Evolutionary conservation across 2,329 filamentous ascomycete genomes (phyloP).

Genomic region (Ophiostoma montium): DNA sequence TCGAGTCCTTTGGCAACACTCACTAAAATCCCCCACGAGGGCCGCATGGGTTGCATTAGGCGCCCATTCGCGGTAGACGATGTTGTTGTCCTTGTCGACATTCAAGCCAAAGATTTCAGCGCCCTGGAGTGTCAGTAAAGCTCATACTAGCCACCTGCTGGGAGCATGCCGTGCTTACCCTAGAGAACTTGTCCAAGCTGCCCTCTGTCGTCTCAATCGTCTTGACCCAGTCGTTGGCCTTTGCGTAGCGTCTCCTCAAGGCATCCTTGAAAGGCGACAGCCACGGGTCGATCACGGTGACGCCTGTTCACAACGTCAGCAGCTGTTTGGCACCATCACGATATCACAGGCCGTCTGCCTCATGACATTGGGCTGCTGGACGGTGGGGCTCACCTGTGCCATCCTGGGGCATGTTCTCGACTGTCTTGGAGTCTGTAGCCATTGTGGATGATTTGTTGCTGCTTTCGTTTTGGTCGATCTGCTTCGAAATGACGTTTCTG

Average conservation of each 20-base stretch:
- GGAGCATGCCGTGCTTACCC: constrained; percentile 23
- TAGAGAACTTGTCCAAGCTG: constrained; percentile 81
- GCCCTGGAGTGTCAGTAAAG: constrained; percentile 39
- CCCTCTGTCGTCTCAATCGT: constrained; percentile 73
- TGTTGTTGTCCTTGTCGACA: constrained; percentile 66
- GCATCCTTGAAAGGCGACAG: constrained; percentile 71
- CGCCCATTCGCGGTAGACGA: constrained; percentile 91
- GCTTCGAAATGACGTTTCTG: no score
- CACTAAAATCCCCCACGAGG: constrained; percentile 90
- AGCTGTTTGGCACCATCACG: background rate
- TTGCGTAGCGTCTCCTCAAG: constrained; percentile 61
- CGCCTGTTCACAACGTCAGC: constrained; percentile 39
- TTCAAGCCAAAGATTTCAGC: constrained; percentile 79
- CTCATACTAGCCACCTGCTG: background rate
- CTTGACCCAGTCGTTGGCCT: constrained; percentile 76
- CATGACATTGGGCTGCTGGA: constrained; percentile 1
- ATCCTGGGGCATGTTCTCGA: constrained; percentile 11
- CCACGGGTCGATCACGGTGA: constrained; percentile 78
- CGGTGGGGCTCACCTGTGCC: constrained; percentile 10
- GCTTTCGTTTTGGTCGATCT: background rate
- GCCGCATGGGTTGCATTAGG: constrained; percentile 75
- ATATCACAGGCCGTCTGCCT: background rate
- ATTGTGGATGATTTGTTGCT: background rate
- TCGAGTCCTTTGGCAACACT: constrained; percentile 17
- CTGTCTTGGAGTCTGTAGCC: background rate